phyloP scores from a whole-genome alignment of 164 flowering plant genomes.

The Buxus sempervirens region DNA sequence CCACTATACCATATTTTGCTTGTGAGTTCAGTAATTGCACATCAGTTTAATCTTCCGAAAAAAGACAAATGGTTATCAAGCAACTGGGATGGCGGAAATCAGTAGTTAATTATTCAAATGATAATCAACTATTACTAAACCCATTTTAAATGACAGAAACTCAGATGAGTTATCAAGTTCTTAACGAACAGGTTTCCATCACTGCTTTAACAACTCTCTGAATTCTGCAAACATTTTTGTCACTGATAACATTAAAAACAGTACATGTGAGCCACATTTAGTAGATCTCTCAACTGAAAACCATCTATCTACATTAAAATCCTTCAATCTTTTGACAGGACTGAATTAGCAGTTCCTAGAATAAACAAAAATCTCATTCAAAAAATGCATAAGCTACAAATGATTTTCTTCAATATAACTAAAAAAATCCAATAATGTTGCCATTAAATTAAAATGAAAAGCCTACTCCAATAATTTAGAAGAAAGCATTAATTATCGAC shows the following conservation, averaged over 20 bases:
- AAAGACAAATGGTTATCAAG: not conserved
- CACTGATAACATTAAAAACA: not conserved
- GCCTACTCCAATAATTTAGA: too few relatives aligned
- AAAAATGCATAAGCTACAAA: not conserved
- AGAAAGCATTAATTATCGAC: too few relatives aligned
- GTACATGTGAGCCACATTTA: too few relatives aligned
- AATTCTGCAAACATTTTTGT: not conserved
- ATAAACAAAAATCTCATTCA: not conserved
- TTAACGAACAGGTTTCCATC: not conserved
- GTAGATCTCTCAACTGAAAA: not conserved
- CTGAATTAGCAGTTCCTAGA: not conserved
- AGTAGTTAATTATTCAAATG: too few relatives aligned
- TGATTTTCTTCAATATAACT: not conserved
- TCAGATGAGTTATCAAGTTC: not conserved
- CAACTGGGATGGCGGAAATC: not conserved
- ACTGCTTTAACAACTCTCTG: not conserved
- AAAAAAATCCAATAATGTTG: not conserved
- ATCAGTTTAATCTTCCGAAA: too few relatives aligned
- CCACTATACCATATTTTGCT: not conserved
- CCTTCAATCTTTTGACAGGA: not conserved
- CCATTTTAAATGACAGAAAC: not conserved
- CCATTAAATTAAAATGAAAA: too few relatives aligned
- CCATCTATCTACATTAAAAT: constrained; percentile 1
- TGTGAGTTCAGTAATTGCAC: not conserved
- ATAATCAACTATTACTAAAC: not conserved